phyloP scores from a whole-genome alignment of 1,139 yeast genomes.

The Oligophagozyma castellii region DNA sequence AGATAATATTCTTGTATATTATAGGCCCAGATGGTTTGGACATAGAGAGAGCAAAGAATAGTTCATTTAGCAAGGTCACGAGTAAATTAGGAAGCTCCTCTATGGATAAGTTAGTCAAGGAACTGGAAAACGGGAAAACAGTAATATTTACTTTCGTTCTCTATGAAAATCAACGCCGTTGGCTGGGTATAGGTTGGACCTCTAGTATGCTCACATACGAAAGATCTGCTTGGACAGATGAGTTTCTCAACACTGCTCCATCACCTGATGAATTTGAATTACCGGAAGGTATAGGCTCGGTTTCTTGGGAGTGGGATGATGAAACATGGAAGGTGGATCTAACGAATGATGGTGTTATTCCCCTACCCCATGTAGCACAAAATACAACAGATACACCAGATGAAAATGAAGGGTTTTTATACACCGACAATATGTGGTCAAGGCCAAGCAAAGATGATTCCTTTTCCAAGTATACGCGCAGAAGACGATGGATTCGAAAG shows the following conservation, averaged over 20 bases:
- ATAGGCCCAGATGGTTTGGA: conserved; percentile 81
- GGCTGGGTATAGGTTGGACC: conserved; percentile 99
- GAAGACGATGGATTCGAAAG: conserved; percentile 90
- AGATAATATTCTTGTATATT: conserved; percentile 62
- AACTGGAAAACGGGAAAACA: conserved; percentile 32
- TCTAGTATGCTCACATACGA: conserved; percentile 81
- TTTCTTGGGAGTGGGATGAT: conserved; percentile 92
- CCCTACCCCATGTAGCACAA: conserved; percentile 48
- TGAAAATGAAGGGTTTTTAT: conserved; percentile 74
- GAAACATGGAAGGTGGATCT: conserved; percentile 81
- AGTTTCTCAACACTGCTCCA: conserved; percentile 73
- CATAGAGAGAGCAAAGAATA: conserved; percentile 22
- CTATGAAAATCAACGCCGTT: conserved; percentile 92
- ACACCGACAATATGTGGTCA: conserved; percentile 89
- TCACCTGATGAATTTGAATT: conserved; percentile 64
- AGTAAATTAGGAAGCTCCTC: conserved; percentile 16
- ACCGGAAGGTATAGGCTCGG: conserved; percentile 59
- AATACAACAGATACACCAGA: conserved; percentile 69
- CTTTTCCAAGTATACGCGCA: conserved; percentile 79
- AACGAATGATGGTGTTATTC: conserved; percentile 77
- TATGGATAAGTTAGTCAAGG: conserved; percentile 1
- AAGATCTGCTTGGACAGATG: conserved; percentile 95
- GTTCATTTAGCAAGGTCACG: conserved; percentile 19
- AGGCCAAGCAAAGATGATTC: conserved; percentile 81
- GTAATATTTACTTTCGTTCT: conserved; percentile 82